These are phyloP conservation scores for Papiliotrema terrestris DNA, from an alignment of 1,284 basidiomycete genomes.

Conservation along the genomic window DNA sequence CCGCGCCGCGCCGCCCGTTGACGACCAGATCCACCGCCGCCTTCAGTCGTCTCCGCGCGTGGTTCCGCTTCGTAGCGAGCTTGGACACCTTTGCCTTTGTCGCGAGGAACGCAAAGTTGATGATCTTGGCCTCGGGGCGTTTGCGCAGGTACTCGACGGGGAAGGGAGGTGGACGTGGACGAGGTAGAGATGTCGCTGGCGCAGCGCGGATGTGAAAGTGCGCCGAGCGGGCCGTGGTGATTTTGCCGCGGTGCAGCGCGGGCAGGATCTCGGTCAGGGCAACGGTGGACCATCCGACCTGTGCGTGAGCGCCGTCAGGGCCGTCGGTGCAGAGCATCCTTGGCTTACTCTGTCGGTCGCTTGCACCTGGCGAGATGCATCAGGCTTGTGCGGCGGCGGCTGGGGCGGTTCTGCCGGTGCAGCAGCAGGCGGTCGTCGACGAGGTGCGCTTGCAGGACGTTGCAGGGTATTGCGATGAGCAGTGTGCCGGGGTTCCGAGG, in stretches of 20 bases:
- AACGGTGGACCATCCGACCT: neutral
- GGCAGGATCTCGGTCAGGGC: neutral
- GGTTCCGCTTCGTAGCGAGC: constrained; percentile 17
- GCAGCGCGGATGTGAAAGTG: neutral
- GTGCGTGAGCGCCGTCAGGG: too few relatives aligned
- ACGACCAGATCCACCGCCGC: constrained; percentile 13
- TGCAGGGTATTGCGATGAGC: too few relatives aligned
- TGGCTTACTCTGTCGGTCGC: neutral
- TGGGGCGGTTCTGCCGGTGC: too few relatives aligned
- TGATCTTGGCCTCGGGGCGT: neutral
- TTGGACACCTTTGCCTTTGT: constrained; percentile 16
- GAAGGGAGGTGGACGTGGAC: neutral
- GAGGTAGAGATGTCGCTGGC: neutral
- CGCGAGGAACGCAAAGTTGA: constrained; percentile 3
- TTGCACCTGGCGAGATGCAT: too few relatives aligned
- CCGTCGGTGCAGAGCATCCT: neutral
- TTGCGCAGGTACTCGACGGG: neutral
- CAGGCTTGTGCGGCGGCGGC: too few relatives aligned
- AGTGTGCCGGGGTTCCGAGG: too few relatives aligned
- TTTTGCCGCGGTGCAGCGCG: neutral
- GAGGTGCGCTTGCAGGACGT: too few relatives aligned
- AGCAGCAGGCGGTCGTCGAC: too few relatives aligned
- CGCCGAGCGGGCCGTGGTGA: too few relatives aligned
- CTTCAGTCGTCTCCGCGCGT: constrained; percentile 9
- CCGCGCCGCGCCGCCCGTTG: neutral